Base-by-base conservation (phyloP, 2,329 filamentous ascomycete genomes). In the Ophiocordyceps sinensis region DNA sequence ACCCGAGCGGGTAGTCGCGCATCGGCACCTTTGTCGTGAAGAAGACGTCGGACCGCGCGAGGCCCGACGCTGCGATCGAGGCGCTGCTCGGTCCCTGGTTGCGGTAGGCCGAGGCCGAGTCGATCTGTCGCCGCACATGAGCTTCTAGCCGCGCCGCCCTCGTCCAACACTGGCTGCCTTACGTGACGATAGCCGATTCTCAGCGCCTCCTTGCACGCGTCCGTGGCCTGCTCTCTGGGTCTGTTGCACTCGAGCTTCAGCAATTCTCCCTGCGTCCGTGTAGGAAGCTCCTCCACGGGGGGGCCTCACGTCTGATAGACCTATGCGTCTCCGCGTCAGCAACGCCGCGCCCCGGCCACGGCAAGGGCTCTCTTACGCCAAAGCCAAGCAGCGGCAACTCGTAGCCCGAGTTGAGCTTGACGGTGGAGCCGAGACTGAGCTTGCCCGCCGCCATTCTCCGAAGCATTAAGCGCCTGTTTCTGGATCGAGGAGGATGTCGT, bases 21-120 rank as follows among this genome's bases (percentile, higher is more conserved):
- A 56, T 48, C n/a, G 68, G 67, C 15, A 76, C 61, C 54, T 76
- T 76, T 48, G 69, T 67, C 29, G 71, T 75, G 59, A 73, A 74
- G 61, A 70, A 75, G 54, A 75, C 57, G 2, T 71, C 58, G 26
- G 61, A 59, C 38, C 71, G 64, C 7, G 66, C 58, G 5, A 71
- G 42, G 17, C 57, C 60, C 36, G 62, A 59, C 7, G 57, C 54
- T 4, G 60, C 51, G 43, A 75, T 65, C 30, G 64, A 63, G 7
- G 60, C 57, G n/a, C 65, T 70, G 40, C 63, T 65, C 10, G 61
- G 61, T 11, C 61, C 65, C 47, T 75, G 70, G 51, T 75, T 75
- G 34, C 53, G 53, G 53, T 75, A 75, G 9, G 55, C 59, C 7
- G 66, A 66, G 3, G 71, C 71, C 11, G 68, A 73, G 56, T 75